Conservation (phyloP, 139 green algal genomes). For the Desmodesmus armatus region DNA sequence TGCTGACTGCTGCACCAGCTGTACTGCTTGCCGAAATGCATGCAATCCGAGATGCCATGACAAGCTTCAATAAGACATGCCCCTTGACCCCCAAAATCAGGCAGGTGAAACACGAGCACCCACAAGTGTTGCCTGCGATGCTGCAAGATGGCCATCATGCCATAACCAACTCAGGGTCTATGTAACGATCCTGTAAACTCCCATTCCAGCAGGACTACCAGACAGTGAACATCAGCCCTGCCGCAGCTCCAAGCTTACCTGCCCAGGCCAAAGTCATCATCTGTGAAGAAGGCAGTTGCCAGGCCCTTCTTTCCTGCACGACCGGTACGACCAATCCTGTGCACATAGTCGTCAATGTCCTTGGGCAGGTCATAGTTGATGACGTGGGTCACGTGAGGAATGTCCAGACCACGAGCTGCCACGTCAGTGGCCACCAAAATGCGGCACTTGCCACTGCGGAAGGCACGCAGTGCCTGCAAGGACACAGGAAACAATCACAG, state of each 20-base stretch:
- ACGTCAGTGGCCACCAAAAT: conserved; percentile 97
- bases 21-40: not conserved
- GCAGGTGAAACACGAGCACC: not conserved
- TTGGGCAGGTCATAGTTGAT: conserved; percentile 94
- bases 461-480: conserved; percentile 79
- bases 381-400: conserved; percentile 49
- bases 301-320: conserved; percentile 96
- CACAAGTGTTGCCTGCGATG: too few species aligned
- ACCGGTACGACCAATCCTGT: conserved; percentile 70
- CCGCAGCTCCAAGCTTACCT: not conserved
- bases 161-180: too few species aligned
- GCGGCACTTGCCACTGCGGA: conserved; percentile 87
- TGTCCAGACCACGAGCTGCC: conserved; percentile 91
- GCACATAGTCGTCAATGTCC: conserved; percentile 96
- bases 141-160: too few species aligned
- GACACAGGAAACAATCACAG: not conserved
- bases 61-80: too few species aligned
- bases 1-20: not conserved
- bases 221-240: too few species aligned
- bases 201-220: not conserved
- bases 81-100: not conserved
- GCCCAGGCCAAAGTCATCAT: conserved; percentile 91
- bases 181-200: too few species aligned
- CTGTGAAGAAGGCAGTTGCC: conserved; percentile 95
- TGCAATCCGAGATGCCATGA: too few species aligned